These are phyloP conservation scores for Xylaria flabelliformis DNA, from an alignment of 495 filamentous ascomycete species.

Conservation along the genomic window DNA sequence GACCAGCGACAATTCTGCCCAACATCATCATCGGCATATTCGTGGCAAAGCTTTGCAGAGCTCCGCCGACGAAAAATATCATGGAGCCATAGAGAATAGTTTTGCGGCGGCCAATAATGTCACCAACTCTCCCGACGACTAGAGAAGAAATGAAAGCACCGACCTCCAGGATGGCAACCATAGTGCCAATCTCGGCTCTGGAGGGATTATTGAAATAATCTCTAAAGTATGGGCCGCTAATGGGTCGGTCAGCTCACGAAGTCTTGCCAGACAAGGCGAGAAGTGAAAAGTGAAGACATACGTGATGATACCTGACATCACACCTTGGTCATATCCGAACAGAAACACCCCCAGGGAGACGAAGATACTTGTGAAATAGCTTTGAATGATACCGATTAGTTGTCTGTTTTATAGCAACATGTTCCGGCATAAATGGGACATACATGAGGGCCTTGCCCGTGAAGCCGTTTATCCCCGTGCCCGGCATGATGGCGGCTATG, in stretches of 20 bases:
- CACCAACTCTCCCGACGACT: constrained; percentile 85
- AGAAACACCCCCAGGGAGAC: constrained; percentile 97
- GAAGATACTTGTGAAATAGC: constrained; percentile 97
- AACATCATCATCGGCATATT: constrained; percentile 92
- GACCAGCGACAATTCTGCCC: constrained; percentile 87
- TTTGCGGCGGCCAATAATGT: constrained; percentile 85
- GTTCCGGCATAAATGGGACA: constrained; percentile 40
- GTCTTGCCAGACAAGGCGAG: constrained; percentile 21
- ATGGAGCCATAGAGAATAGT: constrained; percentile 94
- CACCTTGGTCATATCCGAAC: constrained; percentile 98
- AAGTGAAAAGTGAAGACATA: constrained; percentile 54
- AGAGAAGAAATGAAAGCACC: constrained; percentile 92
- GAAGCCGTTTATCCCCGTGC: constrained; percentile 82
- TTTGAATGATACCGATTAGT: constrained; percentile 56
- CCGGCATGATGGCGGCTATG: constrained; percentile 84
- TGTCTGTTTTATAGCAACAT: background rate
- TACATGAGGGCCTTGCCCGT: constrained; percentile 95
- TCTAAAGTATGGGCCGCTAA: constrained; percentile 82
- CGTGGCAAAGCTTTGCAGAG: constrained; percentile 78
- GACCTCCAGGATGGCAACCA: constrained; percentile 95
- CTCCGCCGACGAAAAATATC: constrained; percentile 90
- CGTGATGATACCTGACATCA: constrained; percentile 99
- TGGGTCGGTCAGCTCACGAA: constrained; percentile 30
- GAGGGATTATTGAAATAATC: constrained; percentile 91
- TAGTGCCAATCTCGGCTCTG: constrained; percentile 84